Evolutionary conservation across 495 filamentous ascomycete species (phyloP), one percentile per base, ranked within the genome.

Genomic region (Hypomontagnella submonticulosa): DNA sequence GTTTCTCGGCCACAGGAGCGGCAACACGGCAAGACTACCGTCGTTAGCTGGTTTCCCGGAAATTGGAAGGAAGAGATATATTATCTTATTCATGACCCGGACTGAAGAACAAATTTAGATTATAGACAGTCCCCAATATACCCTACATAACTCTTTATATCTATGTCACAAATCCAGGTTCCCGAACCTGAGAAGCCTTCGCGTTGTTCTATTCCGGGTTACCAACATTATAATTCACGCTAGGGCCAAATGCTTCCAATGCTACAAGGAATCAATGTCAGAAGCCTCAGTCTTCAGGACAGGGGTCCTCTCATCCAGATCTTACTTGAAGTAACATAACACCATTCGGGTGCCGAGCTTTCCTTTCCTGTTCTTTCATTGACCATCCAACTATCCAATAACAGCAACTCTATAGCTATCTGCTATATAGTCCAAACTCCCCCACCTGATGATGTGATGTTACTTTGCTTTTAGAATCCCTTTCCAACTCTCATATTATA

Each of bases 321-420:
- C 46, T 52, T 58, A n/a, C n/a, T n/a, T n/a, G n/a, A n/a, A n/a
- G n/a, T n/a, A 32, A 47, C 16, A 23, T 40, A 15, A 44, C 41
- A 20, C 11, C 37, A 55, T 42, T 8, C 42, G 41, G 42, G n/a
- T 61, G 49, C 63, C 60, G 66, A 37, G n/a, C 40, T 55, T 43
- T 32, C 69, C 67, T 71, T 62, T 56, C 33, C 56, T 66, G 61
- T 64, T 73, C 53, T 57, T 36, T 37, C 12, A 15, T 9, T 49
- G 8, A 16, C 36, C 37, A 13, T 51, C 15, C 48, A 18, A 54
- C 48, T 58, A 42, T 56, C 70, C 63, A 69, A 46, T 51, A 44
- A 9, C 4, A 9, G 20, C 11, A 20, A 12, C 27, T 8, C 12
- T 63, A 57, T 58, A 54, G 20, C 41, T 37, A 40, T 6, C 10